Evolutionary conservation across 306 rosid genomes (phyloP), one percentile per base, ranked within the genome.

Genomic region (Corylus americana): DNA sequence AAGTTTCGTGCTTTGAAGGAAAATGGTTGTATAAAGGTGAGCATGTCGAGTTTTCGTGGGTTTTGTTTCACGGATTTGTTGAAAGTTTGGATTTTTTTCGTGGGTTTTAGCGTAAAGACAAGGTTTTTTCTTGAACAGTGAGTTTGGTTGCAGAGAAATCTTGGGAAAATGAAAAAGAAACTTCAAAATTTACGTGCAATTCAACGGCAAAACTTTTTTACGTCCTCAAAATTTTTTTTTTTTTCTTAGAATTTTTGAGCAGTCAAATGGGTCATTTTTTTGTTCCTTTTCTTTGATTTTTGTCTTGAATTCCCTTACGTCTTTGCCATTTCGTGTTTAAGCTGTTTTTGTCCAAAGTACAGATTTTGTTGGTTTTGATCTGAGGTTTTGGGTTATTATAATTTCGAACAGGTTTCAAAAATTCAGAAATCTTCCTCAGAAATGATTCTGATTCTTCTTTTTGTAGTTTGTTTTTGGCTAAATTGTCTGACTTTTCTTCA

Each of bases 11-110:
- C 66, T 85, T 87, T 81, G 79, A 44, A 82, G 77, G 62, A 29
- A 42, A 80, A 68, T 72, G 78, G 50, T 73, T 68, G 67, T 31
- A 1, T 20, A 81, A 69, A 89, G 98, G 98, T 90, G 92, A 87
- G 86, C 62, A 51, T 74, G 70, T 77, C 31, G 44, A 71, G 25
- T 61, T 69, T 86, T 75, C 57, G 31, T 61, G 77, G 85, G 13
- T 83, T 84, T 84, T 77, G 57, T 80, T 61, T 80, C 74, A 6
- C 58, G 64, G 22, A 83, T 68, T 18, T 12, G 71, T 8, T 59
- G 7, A 51, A 81, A 84, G 53, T 85, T 88, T 63, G 37, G 13
- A 22, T 79, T 77, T 74, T 82, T 74, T 2, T 39, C 70, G 39
- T 62, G 53, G 87, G 79, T 85, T 84, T 87, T 74, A 70, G 81